Evolutionary conservation across 1,284 basidiomycete genomes (phyloP), one percentile per base, ranked within the genome.

Genomic region (Ceratobasidium sp.): DNA sequence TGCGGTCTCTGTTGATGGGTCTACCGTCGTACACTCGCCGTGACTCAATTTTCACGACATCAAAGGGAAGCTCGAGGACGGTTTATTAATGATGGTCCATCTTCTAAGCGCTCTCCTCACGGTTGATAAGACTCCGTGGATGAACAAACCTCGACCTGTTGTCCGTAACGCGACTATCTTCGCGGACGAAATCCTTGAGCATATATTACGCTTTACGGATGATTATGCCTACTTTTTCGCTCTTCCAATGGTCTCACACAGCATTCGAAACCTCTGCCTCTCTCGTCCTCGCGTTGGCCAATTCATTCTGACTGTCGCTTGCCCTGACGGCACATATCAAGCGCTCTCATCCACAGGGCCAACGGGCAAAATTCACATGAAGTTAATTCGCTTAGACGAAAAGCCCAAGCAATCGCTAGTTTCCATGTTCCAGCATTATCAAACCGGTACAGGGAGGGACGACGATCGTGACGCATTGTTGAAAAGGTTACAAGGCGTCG

Each of bases 1-100:
- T 26, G 65, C 65, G 4, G 53, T 58, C 18, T 23, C 36, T 5
- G 53, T 69, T 26, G 41, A 69, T 34, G 62, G 34, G 10, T 18
- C 16, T 5, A 36, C 14, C 2, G 65, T 69, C 8, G 53, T 39
- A 16, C 39, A 55, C 28, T 69, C 65, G 1, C 65, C 52, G 4
- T 36, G 14, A 3, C 43, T 69, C 1, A 5, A 30, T 41, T 21
- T 69, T 12, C 53, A 48, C 23, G 26, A 67, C 28, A n/a, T 12
- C 26, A 45, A 30, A 30, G 41, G 41, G 36, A 26, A 69, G 1
- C 14, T 46, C 18, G 23, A 30, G 21, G 65, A 69, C 28, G 65
- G 65, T 32, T 10, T 45, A 4, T 30, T 58, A 3, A 36, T 69
- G 5, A 6, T 55, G 21, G n/a, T 30, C 36, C 65, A 69, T 30